These are phyloP conservation scores for Dalbergia cultrata DNA, from an alignment of 306 rosid genomes.

Conservation along the genomic window DNA sequence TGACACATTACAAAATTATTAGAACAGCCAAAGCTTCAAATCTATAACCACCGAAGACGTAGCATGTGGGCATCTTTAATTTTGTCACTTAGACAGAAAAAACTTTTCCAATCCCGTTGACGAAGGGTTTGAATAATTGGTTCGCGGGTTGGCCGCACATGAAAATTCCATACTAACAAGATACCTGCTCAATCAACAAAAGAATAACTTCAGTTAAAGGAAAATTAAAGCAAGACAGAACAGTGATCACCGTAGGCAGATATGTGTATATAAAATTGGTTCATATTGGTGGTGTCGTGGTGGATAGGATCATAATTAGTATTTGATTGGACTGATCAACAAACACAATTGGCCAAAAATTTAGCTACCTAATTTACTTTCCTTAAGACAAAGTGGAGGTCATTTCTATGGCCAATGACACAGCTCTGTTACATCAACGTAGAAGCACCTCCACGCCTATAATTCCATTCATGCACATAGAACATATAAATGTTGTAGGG, in stretches of 20 bases:
- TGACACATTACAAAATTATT: slow-evolving; percentile 4
- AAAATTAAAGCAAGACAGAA: background rate
- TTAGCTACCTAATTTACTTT: background rate
- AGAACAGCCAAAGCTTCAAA: background rate
- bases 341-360: background rate
- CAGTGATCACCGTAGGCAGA: slow-evolving; percentile 19
- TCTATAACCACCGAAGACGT: background rate
- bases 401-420: background rate
- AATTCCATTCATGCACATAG: slow-evolving; percentile 8
- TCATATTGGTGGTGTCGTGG: slow-evolving; percentile 31
- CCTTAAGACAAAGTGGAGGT: background rate
- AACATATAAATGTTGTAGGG: background rate
- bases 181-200: background rate
- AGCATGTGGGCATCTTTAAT: slow-evolving; percentile 26
- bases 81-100: background rate
- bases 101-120: slow-evolving; percentile 19
- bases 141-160: background rate
- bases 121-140: background rate
- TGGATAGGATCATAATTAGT: slow-evolving; percentile 16
- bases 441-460: background rate
- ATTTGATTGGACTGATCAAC: slow-evolving; percentile 6
- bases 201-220: background rate
- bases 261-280: background rate
- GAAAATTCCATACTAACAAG: background rate
- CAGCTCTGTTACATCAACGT: background rate